Base-by-base conservation (phyloP, 768 basidiomycete species). In the Leccinum disarticulatum region DNA sequence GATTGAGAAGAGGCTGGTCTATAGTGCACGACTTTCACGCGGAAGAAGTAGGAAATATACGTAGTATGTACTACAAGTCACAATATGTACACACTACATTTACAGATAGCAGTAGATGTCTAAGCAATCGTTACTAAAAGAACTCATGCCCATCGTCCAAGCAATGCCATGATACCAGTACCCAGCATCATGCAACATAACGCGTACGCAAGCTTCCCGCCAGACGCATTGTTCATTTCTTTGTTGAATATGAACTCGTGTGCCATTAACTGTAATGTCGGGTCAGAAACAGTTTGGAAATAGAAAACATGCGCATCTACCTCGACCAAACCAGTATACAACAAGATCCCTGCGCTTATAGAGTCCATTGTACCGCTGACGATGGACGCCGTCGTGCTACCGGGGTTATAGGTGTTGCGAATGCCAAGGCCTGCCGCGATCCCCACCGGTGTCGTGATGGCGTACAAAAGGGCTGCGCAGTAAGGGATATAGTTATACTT, bases 191-290 rank as follows among this genome's bases (percentile, higher is more conserved):
- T 93, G 65, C 85, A 87, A n/a, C 75, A 73, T 61, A 93, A 62
- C 7, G 91, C 87, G 63, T 91, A 96, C 0, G 79, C 73, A n/a
- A 96, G 74, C 66, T 85, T 85, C 28, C 73, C 67, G 55, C 83
- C 84, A 6, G 86, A 84, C 4, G 82, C 83, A n/a, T 83, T 79
- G 72, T 88, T 84, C 88, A 95, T 92, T 58, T 91, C 84, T 59
- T 87, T 84, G 77, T 86, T 94, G 77, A 96, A 94, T 43, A 98
- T 69, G 75, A 98, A 97, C 68, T 98, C 96, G 70, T 97, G 95
- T 1, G 93, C 96, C 49, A 98, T 81, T 0, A 97, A 81, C 87
- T 90, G 61, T 1, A 6, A n/a, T 33, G n/a, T 31, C 7, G 5
- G 17, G 55, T 71, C 8, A 67, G 57, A 43, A 17, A 14, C 33